Base-by-base conservation (phyloP, 345 rosid genomes). In the Melaleuca quinquenervia region DNA sequence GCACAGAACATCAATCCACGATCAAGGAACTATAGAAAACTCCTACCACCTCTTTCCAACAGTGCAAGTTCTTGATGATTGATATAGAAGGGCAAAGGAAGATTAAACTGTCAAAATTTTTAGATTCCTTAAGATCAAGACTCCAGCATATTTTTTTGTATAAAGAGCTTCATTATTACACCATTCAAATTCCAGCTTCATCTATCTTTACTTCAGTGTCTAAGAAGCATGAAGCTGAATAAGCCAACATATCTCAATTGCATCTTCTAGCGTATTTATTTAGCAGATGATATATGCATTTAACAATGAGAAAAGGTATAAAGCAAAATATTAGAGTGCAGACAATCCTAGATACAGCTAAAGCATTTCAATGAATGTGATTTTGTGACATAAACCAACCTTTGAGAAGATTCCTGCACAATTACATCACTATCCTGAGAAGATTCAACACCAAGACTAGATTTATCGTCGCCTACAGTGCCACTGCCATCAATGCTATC, bases 351-450 rank as follows among this genome's bases (percentile, higher is more conserved):
- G 80, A 70, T 70, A 70, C 13, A 83, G 27, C 62, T 51, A 24
- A 58, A 44, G 76, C 36, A 44, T 48, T 55, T 41, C 50, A 84
- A 45, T 84, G 32, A 49, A 55, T 24, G 52, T 55, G 76, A 36
- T 18, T 58, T 60, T 21, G 49, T 50, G 84, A n/a, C 27, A 64
- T 83, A 86, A 70, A 94, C 97, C 85, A 85, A 95, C 99, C 98
- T 94, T 16, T 88, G 87, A 87, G 91, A 92, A 89, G 92, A 85
- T 85, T 91, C 94, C 52, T 36, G 86, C 24, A 91, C 87, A 91
- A 85, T 87, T 82, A 85, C 91, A 87, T 85, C 91, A 82, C 88
- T 88, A 84, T 83, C 91, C 15, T 84, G 82, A 76, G 92, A 87
- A 20, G 90, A 87, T 62, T 92, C 97, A 87, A 84, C 62, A 85